Evolutionary conservation across 768 basidiomycete genomes (phyloP).

Genomic region (Mycena filopes): DNA sequence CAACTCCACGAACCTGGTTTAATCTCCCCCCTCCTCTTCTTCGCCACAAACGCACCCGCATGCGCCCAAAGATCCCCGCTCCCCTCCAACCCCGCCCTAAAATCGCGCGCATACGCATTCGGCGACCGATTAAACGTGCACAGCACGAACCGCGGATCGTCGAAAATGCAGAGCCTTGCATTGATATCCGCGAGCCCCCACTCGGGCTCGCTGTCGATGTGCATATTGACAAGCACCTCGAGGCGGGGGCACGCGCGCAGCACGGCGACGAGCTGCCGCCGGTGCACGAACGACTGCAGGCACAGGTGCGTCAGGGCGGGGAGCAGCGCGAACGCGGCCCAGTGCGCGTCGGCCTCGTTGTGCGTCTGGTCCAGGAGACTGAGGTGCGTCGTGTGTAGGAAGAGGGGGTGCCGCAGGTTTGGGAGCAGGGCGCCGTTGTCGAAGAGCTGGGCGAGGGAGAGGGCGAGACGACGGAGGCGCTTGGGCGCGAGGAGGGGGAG

Average conservation of each 20-base stretch:
- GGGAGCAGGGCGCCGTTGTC: slow-evolving; percentile 4
- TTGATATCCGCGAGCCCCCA: slow-evolving; percentile 29
- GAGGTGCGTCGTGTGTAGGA: slow-evolving; percentile 28
- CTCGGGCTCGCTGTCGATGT: slow-evolving; percentile 23
- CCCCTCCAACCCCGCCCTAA: slow-evolving; percentile 12
- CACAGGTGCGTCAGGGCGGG: slow-evolving; percentile 28
- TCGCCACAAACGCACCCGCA: slow-evolving; percentile 20
- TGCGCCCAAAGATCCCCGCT: slow-evolving; percentile 24
- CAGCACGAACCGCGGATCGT: slow-evolving; percentile 29
- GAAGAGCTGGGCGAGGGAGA: slow-evolving; percentile 16
- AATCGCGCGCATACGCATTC: slow-evolving; percentile 16
- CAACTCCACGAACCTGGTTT: slow-evolving; percentile 16
- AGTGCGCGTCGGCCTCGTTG: slow-evolving; percentile 10
- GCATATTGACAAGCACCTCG: slow-evolving; percentile 23
- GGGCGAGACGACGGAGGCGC: slow-evolving; percentile 8
- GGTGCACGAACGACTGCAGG: slow-evolving; percentile 21
- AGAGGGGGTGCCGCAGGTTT: slow-evolving; percentile 16
- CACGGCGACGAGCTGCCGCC: slow-evolving; percentile 7
- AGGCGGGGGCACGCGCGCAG: slow-evolving; percentile 8
- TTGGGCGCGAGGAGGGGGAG: slow-evolving; percentile 10
- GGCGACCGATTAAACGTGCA: slow-evolving; percentile 9
- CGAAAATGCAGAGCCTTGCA: slow-evolving; percentile 11
- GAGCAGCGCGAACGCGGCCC: slow-evolving; percentile 2
- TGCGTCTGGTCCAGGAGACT: slow-evolving; percentile 17
- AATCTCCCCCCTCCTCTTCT: slow-evolving; percentile 14